These are phyloP conservation scores for Calonectria ilicicola DNA, from an alignment of 2,329 filamentous ascomycete genomes.

Conservation along the genomic window DNA sequence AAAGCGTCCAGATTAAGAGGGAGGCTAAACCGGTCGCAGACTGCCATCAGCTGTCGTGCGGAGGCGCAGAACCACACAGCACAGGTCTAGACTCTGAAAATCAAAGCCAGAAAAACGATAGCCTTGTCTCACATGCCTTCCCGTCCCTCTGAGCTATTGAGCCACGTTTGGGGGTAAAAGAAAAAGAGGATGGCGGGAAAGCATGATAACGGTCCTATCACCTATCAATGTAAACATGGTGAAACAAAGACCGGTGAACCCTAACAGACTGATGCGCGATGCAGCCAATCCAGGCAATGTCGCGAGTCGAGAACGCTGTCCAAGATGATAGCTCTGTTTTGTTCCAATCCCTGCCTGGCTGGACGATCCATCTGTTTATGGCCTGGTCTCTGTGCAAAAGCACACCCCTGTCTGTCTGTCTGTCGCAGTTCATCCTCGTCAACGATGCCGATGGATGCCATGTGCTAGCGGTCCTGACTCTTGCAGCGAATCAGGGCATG, in stretches of 20 bases:
- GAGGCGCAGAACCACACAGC: neutral
- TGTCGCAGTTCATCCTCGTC: neutral
- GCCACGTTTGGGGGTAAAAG: neutral
- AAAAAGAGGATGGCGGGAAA: neutral
- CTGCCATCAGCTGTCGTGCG: neutral
- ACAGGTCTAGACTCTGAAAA: neutral
- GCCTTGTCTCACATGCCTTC: neutral
- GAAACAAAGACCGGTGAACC: neutral
- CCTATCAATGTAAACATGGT: neutral
- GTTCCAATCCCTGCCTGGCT: constrained; percentile 7
- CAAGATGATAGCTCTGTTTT: neutral
- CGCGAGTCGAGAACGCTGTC: constrained; percentile 20
- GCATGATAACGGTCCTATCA: neutral
- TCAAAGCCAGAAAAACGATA: neutral
- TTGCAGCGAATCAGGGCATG: neutral
- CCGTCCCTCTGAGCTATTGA: neutral
- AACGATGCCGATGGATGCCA: constrained; percentile 4
- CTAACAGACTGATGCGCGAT: neutral
- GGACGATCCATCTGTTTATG: neutral
- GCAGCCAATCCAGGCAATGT: neutral
- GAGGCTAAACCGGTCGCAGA: neutral
- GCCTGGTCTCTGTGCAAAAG: neutral
- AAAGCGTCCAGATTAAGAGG: neutral
- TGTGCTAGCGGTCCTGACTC: neutral
- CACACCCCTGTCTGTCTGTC: too few relatives aligned